phyloP scores from a whole-genome alignment of 352 stramenopile species.

The Pythium utonaiense region DNA sequence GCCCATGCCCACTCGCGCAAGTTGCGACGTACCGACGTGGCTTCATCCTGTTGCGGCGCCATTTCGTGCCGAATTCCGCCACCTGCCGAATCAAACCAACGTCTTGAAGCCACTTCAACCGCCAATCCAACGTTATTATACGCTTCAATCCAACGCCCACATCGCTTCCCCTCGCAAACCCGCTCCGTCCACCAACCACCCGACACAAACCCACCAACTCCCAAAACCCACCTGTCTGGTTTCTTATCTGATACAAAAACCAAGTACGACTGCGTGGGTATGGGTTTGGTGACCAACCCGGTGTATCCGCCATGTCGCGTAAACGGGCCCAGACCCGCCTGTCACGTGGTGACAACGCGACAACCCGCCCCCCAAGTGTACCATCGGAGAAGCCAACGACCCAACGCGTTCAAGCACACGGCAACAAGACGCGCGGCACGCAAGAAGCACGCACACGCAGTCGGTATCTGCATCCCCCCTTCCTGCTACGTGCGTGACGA shows the following conservation, averaged over 20 bases:
- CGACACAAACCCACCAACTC: too few relatives aligned
- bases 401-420: constrained; percentile 1
- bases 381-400: not conserved
- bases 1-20: not conserved
- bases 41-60: constrained; percentile 10
- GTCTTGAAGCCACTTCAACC: constrained; percentile 18
- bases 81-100: not conserved
- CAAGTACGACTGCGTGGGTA: too few relatives aligned
- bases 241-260: not conserved
- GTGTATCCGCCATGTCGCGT: too few relatives aligned
- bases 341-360: constrained; percentile 8
- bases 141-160: constrained; percentile 15
- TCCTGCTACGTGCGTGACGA: too few relatives aligned
- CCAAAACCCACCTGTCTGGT: not conserved
- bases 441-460: too few relatives aligned
- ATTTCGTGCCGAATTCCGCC: constrained; percentile 28
- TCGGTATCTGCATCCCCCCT: too few relatives aligned
- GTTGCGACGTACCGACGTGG: constrained; percentile 15
- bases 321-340: not conserved
- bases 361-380: not conserved
- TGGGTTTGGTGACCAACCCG: too few relatives aligned
- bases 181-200: too few relatives aligned
- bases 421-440: not conserved
- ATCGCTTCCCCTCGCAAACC: not conserved
- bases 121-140: constrained; percentile 15